Conservation (phyloP, 2,329 filamentous ascomycete genomes). For the Fusarium bulbicola region DNA sequence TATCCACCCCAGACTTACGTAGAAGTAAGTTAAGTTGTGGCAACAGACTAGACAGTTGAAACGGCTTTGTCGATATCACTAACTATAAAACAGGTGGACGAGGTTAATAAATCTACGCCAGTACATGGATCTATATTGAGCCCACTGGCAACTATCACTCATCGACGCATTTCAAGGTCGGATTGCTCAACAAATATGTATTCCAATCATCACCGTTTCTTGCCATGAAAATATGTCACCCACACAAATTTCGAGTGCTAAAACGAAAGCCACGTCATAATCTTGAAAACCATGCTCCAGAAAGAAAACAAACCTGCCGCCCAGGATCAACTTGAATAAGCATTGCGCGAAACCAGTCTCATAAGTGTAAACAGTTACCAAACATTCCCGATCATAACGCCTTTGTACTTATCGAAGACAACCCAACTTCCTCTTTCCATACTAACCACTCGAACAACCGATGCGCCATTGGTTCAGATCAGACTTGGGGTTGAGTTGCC, state of each 20-base stretch:
- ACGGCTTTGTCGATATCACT: neutral
- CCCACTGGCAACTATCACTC: neutral
- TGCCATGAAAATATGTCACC: neutral
- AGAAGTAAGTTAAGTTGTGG: neutral
- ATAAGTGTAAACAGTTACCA: conserved; percentile 10
- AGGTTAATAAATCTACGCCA: neutral
- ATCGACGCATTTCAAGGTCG: neutral
- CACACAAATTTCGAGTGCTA: conserved; percentile 3
- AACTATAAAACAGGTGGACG: neutral
- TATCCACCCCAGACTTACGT: neutral
- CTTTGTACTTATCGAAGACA: conserved; percentile 21
- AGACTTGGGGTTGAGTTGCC: conserved; percentile 39
- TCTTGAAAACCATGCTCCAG: conserved; percentile 33
- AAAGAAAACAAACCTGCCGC: conserved; percentile 32
- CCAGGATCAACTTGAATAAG: conserved; percentile 26
- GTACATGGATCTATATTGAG: neutral
- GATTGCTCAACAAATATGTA: neutral
- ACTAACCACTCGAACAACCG: conserved; percentile 25
- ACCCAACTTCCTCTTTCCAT: conserved; percentile 20
- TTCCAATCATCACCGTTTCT: conserved; percentile 6
- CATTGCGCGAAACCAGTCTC: conserved; percentile 23
- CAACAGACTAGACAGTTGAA: neutral
- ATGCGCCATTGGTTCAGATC: conserved; percentile 26
- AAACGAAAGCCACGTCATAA: conserved; percentile 28
- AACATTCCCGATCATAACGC: conserved; percentile 31